Conservation (phyloP, 768 basidiomycete genomes). For the Tylopilus subfusipes region DNA sequence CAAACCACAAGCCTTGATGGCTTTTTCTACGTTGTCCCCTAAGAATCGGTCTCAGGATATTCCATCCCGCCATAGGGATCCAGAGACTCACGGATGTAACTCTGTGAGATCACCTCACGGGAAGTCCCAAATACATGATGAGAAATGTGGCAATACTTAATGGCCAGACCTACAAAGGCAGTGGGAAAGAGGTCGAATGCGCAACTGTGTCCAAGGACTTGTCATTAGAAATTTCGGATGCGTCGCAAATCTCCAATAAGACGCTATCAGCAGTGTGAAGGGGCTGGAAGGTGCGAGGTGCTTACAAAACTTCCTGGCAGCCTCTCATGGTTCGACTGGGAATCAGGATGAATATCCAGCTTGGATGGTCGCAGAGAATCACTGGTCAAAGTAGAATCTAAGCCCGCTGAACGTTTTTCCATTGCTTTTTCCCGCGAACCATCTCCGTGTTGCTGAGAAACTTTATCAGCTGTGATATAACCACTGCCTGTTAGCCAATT, state of each 20-base stretch:
- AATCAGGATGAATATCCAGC: neutral
- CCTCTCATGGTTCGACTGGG: neutral
- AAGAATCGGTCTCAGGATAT: neutral
- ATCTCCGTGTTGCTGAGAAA: conserved; percentile 45
- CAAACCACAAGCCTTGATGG: neutral
- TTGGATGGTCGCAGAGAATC: neutral
- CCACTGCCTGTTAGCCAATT: neutral
- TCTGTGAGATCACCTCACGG: conserved; percentile 31
- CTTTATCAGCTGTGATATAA: conserved; percentile 64
- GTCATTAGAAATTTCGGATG: neutral
- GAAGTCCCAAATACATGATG: neutral
- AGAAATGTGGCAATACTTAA: neutral
- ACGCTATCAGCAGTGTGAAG: neutral
- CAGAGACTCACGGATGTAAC: conserved; percentile 27
- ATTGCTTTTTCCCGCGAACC: neutral
- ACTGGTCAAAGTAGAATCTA: neutral
- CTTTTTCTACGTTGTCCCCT: neutral
- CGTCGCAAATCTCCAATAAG: neutral
- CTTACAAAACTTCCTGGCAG: no score
- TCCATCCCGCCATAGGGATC: neutral
- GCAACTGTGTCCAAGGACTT: neutral
- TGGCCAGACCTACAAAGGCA: neutral
- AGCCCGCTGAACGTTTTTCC: neutral
- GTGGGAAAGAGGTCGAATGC: neutral
- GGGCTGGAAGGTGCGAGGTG: neutral